Conservation (phyloP, 345 rosid species). For the Noccaea caerulescens region DNA sequence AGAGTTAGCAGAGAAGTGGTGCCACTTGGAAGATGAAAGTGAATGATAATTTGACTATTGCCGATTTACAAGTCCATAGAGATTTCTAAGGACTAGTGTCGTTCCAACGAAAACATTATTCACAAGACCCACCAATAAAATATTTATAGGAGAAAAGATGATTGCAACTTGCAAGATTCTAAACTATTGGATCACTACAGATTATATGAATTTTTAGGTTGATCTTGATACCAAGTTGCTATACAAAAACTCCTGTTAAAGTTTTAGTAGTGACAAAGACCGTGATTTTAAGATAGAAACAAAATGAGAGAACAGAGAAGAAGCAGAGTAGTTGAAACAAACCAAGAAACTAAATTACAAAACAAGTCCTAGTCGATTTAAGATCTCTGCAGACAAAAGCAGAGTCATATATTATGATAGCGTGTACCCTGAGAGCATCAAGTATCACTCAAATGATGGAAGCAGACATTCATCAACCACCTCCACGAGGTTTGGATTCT, state of each 20-base stretch:
- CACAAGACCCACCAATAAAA: not conserved
- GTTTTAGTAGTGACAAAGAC: not conserved
- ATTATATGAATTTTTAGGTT: conserved; percentile 5
- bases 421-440: conserved; percentile 9
- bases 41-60: not conserved
- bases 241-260: conserved; percentile 8
- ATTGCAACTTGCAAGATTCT: conserved; percentile 5
- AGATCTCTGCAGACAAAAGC: conserved; percentile 12
- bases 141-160: not conserved
- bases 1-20: not conserved
- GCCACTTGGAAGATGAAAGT: not conserved
- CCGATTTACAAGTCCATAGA: not conserved
- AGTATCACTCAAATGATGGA: conserved; percentile 59
- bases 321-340: not conserved
- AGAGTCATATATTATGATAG: conserved; percentile 11
- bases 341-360: conserved; percentile 17
- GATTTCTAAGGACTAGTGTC: not conserved
- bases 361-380: conserved; percentile 11
- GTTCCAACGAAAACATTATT: not conserved
- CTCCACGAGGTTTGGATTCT: conserved; percentile 88
- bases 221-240: conserved; percentile 24
- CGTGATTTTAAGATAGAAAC: not conserved
- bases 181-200: not conserved
- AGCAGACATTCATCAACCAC: conserved; percentile 88
- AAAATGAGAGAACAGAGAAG: not conserved